Evolutionary conservation across 768 basidiomycete genomes (phyloP).

Genomic region (Pisolithus marmoratus): DNA sequence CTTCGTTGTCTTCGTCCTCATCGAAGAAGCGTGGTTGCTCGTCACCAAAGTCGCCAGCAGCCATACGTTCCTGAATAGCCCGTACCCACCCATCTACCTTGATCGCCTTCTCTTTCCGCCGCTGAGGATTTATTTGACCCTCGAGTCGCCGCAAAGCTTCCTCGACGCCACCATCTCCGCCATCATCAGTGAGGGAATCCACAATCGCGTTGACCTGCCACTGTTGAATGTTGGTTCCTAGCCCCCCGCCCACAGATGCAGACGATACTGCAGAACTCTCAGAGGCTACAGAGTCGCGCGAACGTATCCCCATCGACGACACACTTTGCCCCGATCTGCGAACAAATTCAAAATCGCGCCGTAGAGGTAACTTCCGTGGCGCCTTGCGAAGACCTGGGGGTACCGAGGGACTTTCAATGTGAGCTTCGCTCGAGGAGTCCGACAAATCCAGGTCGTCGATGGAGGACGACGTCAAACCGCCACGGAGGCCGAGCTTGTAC

Average conservation of each 20-base stretch:
- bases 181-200: constrained; percentile 69
- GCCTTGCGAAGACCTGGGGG: constrained; percentile 52
- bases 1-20: constrained; percentile 36
- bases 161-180: constrained; percentile 74
- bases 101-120: constrained; percentile 61
- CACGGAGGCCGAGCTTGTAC: constrained; percentile 41
- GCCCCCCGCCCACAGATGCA: constrained; percentile 36
- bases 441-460: constrained; percentile 80
- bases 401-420: constrained; percentile 32
- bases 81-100: constrained; percentile 84
- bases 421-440: constrained; percentile 60
- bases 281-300: constrained; percentile 54
- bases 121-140: constrained; percentile 74
- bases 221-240: constrained; percentile 48
- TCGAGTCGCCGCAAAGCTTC: constrained; percentile 77
- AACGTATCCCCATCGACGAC: constrained; percentile 73
- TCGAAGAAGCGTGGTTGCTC: constrained; percentile 55
- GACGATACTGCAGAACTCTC: constrained; percentile 32
- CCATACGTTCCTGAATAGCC: constrained; percentile 61
- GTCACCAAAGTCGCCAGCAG: constrained; percentile 56
- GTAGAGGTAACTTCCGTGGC: constrained; percentile 58
- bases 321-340: constrained; percentile 63
- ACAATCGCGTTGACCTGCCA: constrained; percentile 82
- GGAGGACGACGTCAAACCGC: constrained; percentile 67
- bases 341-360: constrained; percentile 79